Conservation (phyloP, 228 moss, liverwort and hornwort genomes). For the Sphagnum fallax region DNA sequence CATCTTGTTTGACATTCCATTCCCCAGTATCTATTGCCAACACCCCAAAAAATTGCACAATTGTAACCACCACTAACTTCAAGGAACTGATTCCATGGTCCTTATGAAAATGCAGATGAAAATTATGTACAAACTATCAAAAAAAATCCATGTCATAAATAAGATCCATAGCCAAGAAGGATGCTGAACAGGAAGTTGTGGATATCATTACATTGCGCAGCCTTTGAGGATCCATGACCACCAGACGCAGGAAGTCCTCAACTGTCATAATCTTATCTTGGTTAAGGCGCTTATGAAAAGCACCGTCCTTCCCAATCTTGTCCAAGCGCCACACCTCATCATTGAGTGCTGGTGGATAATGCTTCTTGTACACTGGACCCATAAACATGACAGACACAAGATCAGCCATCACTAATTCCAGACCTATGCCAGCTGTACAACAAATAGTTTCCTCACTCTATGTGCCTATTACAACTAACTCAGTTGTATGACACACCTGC, state of each 20-base stretch:
- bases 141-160: too few species aligned
- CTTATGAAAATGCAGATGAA: too few species aligned
- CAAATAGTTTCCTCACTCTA: too few species aligned
- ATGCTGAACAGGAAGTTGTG: too few species aligned
- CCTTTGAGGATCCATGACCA: conserved; percentile 93
- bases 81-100: too few species aligned
- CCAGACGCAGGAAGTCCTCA: conserved; percentile 80
- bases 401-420: background rate
- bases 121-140: too few species aligned
- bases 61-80: too few species aligned
- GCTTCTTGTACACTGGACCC: conserved; percentile 84
- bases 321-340: conserved; percentile 97
- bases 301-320: conserved; percentile 93
- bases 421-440: too few species aligned
- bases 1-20: conserved; percentile 99
- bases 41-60: background rate
- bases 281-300: conserved; percentile 87
- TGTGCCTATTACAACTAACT: too few species aligned
- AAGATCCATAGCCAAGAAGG: too few species aligned
- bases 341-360: conserved; percentile 79
- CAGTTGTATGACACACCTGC: too few species aligned
- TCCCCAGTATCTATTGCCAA: conserved; percentile 56
- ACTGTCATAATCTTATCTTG: conserved; percentile 49
- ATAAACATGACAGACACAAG: background rate
- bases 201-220: conserved; percentile 56